These are phyloP conservation scores for Dendrocalamus latiflorus DNA, from an alignment of 202 grass and related monocot species.

Conservation along the genomic window DNA sequence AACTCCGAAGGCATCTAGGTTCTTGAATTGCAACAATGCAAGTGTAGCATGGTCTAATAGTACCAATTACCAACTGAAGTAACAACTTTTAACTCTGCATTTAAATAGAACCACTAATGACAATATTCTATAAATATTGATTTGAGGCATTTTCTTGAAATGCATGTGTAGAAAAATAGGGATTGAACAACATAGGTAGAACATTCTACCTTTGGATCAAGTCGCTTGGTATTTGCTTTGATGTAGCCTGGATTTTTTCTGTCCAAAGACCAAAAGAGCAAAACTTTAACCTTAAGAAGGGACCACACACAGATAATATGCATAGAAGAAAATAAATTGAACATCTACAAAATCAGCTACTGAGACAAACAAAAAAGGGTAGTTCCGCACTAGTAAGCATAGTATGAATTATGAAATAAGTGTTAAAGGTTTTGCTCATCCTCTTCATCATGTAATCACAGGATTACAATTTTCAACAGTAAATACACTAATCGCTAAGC, in stretches of 20 bases:
- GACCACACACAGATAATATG: constrained; percentile 8
- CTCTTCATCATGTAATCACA: background rate
- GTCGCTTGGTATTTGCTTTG: constrained; percentile 60
- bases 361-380: constrained; percentile 7
- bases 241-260: constrained; percentile 97
- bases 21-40: background rate
- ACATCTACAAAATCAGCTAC: constrained; percentile 5
- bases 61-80: background rate
- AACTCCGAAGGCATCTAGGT: background rate
- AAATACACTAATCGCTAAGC: background rate
- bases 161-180: background rate
- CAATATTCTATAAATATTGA: constrained; percentile 7
- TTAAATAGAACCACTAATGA: background rate
- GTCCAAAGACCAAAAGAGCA: constrained; percentile 26
- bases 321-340: constrained; percentile 18
- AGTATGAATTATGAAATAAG: background rate
- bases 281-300: constrained; percentile 13
- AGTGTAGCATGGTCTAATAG: background rate
- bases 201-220: constrained; percentile 53
- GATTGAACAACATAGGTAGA: constrained; percentile 8
- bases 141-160: background rate
- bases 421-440: background rate
- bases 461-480: background rate
- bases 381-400: background rate
- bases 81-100: constrained; percentile 20